Base-by-base conservation (phyloP, 495 filamentous ascomycete species). In the Penicillium bovifimosum region DNA sequence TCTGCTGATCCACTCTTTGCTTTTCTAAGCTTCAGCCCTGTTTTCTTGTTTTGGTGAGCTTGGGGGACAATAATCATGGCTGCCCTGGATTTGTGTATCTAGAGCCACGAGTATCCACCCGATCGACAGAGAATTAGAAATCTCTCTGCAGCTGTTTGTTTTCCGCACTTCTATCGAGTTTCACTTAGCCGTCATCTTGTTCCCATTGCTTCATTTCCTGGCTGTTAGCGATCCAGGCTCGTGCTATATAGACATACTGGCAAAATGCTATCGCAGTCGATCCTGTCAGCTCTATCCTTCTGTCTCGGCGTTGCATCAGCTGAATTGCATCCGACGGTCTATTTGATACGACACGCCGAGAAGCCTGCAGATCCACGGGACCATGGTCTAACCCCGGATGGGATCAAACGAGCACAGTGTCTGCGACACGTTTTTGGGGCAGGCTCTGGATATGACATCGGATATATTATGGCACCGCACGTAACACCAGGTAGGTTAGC, bases 281-380 rank as follows among this genome's bases (percentile, higher is more conserved):
- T 46, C 17, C 4, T 59, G 35, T 41, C 41, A 6, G 10, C 41
- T 32, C 6, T 57, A 10, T 44, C 47, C 10, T 8, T 50, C 29
- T 11, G 42, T 7, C 17, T 54, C 14, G 36, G 27, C 16, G 26
- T 33, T 16, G 33, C 29, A 0, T 54, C 46, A 1, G 56, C 56
- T 9, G 40, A 45, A 3, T 11, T 11, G n/a, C 41, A 47, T 0
- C 63, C 70, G 10, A 69, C 58, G 3, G 60, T 79, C 33, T 80
- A 79, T 55, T 55, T 80, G n/a, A 78, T 80, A 50, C 75, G 77
- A 31, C 77, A 80, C 53, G 77, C 72, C 50, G 77, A 80, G 58
- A 80, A 80, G 53, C 75, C 76, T 11, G 56, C 50, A 8, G 52
- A 75, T 47, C 50, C 50, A 5, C 55, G 65, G 28, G 69, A 67